Evolutionary conservation across 1,284 basidiomycete species (phyloP), one percentile per base, ranked within the genome.

Genomic region (Tilletia indica): DNA sequence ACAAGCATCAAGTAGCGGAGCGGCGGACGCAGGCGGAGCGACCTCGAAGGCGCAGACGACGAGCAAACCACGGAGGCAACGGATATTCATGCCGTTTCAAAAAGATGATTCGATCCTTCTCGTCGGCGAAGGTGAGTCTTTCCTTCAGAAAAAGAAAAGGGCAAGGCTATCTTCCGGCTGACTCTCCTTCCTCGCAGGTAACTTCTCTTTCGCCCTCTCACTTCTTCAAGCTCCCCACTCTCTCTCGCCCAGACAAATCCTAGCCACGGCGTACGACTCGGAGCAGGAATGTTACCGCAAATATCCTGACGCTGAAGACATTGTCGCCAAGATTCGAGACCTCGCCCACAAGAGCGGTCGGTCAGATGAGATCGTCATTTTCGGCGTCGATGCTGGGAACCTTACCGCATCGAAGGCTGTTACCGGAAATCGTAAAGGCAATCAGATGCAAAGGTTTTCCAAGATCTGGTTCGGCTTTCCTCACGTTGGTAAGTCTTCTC

Each of bases 391-490:
- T 84, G 95, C 91, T 2, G 91, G 91, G 4, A 89, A 87, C 71
- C 84, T 97, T 56, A 90, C 91, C 72, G 91, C 88, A 77, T 86
- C 86, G 67, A 74, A 88, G 19, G 79, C 84, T 9, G 84, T 85
- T 69, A 85, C 78, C 69, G 83, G 79, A 21, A 21, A 36, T 45
- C 12, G 25, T 5, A 74, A 70, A 16, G 70, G 69, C 39, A 66
- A 48, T 64, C 66, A 77, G 87, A 87, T 67, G 83, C 86, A 80
- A 87, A 86, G 73, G 91, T 92, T 89, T 91, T 94, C 87, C 87
- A 89, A 85, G 70, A 89, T 98, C 71, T 90, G 93, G 31, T 98
- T 94, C 90, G 97, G 98, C 83, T 99, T 98, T 80, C 96, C 96
- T 68, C 96, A 99, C 86, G 92, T 92, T 78, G 95, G 95, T 91